phyloP scores from a whole-genome alignment of 179 eudicot genomes.

The Drosera spatulata region DNA sequence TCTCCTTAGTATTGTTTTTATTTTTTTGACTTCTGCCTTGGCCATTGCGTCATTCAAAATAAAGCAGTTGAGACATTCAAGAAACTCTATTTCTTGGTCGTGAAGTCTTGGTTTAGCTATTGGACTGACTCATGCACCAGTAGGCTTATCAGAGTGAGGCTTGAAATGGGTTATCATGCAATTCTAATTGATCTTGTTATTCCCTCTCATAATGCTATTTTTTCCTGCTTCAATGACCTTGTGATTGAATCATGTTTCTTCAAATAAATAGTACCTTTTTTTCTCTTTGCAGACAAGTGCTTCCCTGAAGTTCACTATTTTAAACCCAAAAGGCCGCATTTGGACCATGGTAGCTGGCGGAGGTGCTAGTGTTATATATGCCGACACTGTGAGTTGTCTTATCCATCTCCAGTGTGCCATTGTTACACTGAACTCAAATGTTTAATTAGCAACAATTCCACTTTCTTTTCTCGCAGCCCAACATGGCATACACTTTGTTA shows the following conservation, averaged over 20 bases:
- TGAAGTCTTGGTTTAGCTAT: too few species aligned
- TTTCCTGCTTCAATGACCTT: background rate
- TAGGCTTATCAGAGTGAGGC: too few species aligned
- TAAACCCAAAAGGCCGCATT: constrained; percentile 64
- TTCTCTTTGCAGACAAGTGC: constrained; percentile 53
- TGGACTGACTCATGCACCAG: too few species aligned
- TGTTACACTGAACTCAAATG: too few species aligned
- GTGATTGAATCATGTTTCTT: too few species aligned
- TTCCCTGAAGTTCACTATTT: constrained; percentile 63
- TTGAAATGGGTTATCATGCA: too few species aligned
- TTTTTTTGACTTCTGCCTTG: too few species aligned
- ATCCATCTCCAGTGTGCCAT: too few species aligned
- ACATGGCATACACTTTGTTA: too few species aligned
- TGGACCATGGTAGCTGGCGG: constrained; percentile 88
- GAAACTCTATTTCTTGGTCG: too few species aligned
- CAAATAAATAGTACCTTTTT: background rate
- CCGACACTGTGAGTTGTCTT: constrained; percentile 33
- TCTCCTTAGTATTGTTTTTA: too few species aligned
- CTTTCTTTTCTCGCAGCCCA: background rate
- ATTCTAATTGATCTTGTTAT: too few species aligned
- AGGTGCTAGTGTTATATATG: constrained; percentile 76
- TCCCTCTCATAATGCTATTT: background rate
- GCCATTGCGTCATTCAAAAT: background rate
- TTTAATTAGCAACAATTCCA: background rate
- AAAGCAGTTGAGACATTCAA: background rate